Percentiles rank a stretch among this genome's conserved stretches.
phyloP scores from a whole-genome alignment of 768 basidiomycete genomes.

The Dioszegia aurantiaca region DNA sequence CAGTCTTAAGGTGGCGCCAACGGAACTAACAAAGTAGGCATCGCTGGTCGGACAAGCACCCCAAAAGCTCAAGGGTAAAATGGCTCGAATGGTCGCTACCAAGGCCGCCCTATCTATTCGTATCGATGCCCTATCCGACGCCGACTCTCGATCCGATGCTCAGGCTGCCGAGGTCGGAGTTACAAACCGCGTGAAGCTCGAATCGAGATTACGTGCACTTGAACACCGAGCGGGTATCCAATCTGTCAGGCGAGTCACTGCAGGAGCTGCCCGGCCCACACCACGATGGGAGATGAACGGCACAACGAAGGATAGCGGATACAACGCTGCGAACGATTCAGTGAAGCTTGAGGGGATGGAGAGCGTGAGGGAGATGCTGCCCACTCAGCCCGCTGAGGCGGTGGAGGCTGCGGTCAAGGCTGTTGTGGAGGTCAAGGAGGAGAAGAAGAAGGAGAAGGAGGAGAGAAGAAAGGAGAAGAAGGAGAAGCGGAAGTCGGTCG shows the following conservation, averaged over 20 bases:
- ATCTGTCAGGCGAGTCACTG: conserved; percentile 63
- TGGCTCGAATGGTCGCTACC: conserved; percentile 99
- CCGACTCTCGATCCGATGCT: conserved; percentile 75
- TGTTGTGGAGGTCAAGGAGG: conserved; percentile 78
- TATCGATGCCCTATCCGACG: conserved; percentile 91
- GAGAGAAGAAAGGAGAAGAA: conserved; percentile 61
- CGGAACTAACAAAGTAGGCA: conserved; percentile 58
- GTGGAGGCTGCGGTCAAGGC: conserved; percentile 70
- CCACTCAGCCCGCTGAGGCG: conserved; percentile 77
- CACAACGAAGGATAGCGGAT: conserved; percentile 60
- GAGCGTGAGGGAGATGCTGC: conserved; percentile 58
- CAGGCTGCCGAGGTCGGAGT: conserved; percentile 82
- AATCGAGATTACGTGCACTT: conserved; percentile 83
- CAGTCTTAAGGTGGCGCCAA: background rate
- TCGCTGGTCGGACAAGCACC: conserved; percentile 96
- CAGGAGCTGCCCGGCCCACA: conserved; percentile 61
- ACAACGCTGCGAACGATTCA: conserved; percentile 81
- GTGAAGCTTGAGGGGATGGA: conserved; percentile 49
- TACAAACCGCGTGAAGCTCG: conserved; percentile 90
- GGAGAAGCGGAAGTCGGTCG: conserved; percentile 57
- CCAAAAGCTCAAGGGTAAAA: conserved; percentile 98
- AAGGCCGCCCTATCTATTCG: conserved; percentile 96
- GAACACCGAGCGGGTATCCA: conserved; percentile 76
- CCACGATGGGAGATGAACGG: conserved; percentile 78
- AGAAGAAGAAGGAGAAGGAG: conserved; percentile 82